Evolutionary conservation across 2,329 filamentous ascomycete species (phyloP).

Genomic region (Venturia pyrina): DNA sequence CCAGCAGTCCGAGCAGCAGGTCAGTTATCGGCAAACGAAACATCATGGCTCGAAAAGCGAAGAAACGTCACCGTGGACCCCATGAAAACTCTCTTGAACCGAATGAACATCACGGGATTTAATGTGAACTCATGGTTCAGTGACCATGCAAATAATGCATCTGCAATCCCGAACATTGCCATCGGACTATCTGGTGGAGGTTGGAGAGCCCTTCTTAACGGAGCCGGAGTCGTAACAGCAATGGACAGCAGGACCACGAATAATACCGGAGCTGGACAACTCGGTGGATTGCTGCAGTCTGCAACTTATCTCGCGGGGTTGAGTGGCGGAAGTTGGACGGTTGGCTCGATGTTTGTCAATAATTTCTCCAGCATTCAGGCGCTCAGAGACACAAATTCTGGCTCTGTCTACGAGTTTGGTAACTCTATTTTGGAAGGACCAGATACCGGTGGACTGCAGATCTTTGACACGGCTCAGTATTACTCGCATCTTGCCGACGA

Average conservation of each 20-base stretch:
- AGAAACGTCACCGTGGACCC: constrained; percentile 63
- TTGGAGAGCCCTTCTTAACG: constrained; percentile 77
- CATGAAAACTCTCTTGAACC: constrained; percentile 63
- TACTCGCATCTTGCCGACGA: constrained; percentile 48
- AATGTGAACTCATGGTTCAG: constrained; percentile 64
- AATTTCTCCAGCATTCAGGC: constrained; percentile 62
- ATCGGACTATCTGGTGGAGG: constrained; percentile 77
- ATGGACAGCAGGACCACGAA: constrained; percentile 64
- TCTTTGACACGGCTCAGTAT: constrained; percentile 51
- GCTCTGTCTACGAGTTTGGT: constrained; percentile 51
- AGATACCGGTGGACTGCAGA: constrained; percentile 24
- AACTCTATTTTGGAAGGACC: constrained; percentile 46
- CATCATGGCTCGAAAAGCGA: constrained; percentile 61
- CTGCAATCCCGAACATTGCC: constrained; percentile 60
- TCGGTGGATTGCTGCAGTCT: constrained; percentile 73
- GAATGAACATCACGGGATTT: constrained; percentile 64
- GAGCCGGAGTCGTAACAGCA: constrained; percentile 69
- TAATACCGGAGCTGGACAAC: constrained; percentile 51
- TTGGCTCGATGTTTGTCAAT: constrained; percentile 65
- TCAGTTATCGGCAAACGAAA: constrained; percentile 57
- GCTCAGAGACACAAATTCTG: constrained; percentile 26
- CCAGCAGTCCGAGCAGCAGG: constrained; percentile 59
- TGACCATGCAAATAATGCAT: constrained; percentile 42
- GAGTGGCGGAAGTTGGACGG: constrained; percentile 75
- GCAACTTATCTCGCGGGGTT: constrained; percentile 73